Evolutionary conservation across 202 grass and related monocot species (phyloP), one percentile per base, ranked within the genome.

Genomic region (Alloteropsis angusta): DNA sequence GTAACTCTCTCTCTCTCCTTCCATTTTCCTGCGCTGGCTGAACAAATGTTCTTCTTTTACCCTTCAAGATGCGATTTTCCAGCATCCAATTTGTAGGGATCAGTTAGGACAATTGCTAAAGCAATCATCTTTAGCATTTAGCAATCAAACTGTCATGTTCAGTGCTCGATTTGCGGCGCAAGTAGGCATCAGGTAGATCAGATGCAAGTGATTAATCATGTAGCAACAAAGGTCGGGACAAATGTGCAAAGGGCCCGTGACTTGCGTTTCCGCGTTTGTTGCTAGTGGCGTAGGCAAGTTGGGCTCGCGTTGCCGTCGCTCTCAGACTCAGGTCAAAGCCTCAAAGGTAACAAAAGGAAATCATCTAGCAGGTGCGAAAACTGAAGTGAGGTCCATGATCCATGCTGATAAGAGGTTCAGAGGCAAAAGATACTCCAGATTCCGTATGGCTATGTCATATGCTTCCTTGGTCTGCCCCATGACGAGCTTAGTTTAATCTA

Each of bases 241-340:
- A 16, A 23, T 70, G 64, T 72, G 57, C 55, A 71, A 18, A 43
- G 46, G 34, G 12, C 53, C 34, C 12, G 65, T 68, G 44, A 49
- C 34, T 64, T 55, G 63, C 36, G 41, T 88, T 39, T 76, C 37
- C 38, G 12, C 19, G 63, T 65, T 75, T 65, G 19, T 49, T 43
- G 46, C 2, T 9, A 75, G 32, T 72, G 22, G 57, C 63, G 55
- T 88, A 57, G 48, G 46, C 55, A 81, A 77, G 30, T 81, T 65
- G 57, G 30, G 30, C 32, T 34, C 41, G 21, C 23, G 23, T 65
- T 71, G 68, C 25, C 62, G 58, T 60, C 30, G 7, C 72, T 41
- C 21, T 69, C 64, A 65, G 59, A 46, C n/a, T n/a, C n/a, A n/a
- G n/a, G n/a, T n/a, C n/a, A n/a, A n/a, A n/a, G n/a, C n/a, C n/a